Conservation (phyloP, 1,284 basidiomycete species). For the Austroboletus rostrupii region DNA sequence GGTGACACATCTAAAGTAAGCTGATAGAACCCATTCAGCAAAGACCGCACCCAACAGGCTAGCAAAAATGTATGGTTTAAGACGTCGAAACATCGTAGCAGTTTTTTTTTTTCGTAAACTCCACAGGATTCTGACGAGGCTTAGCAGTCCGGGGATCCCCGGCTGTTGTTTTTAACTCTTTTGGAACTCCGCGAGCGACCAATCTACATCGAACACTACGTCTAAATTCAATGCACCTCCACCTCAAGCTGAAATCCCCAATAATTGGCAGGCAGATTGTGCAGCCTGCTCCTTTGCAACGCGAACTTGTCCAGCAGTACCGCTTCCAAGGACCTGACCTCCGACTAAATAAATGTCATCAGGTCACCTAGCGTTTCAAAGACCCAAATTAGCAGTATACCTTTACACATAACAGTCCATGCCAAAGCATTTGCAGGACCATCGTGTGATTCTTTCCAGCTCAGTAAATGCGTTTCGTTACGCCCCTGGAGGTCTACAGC, state of each 20-base stretch:
- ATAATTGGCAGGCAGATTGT: constrained; percentile 37
- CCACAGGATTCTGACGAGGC: neutral
- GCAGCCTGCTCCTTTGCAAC: constrained; percentile 51
- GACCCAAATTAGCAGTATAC: constrained; percentile 32
- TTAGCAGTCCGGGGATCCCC: too few relatives aligned
- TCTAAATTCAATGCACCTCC: neutral
- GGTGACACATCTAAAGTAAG: constrained; percentile 4
- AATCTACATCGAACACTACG: neutral
- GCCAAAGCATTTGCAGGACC: constrained; percentile 40
- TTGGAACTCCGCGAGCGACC: constrained; percentile 33
- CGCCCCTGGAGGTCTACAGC: constrained; percentile 40
- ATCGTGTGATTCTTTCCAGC: constrained; percentile 35
- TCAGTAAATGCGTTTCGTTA: constrained; percentile 30
- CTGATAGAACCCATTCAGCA: neutral
- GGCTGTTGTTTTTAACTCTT: constrained; percentile 11
- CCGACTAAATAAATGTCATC: constrained; percentile 36
- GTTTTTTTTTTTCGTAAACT: constrained; percentile 21
- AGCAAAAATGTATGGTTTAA: constrained; percentile 27
- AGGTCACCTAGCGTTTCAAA: neutral
- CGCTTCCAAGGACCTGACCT: constrained; percentile 44
- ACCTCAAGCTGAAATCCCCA: constrained; percentile 18
- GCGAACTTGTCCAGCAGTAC: constrained; percentile 37
- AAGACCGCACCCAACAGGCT: constrained; percentile 25
- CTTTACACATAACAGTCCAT: constrained; percentile 56
- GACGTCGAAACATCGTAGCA: constrained; percentile 26